Conservation (phyloP, 2,329 filamentous ascomycete species). For the Phaeosphaeria sp. region DNA sequence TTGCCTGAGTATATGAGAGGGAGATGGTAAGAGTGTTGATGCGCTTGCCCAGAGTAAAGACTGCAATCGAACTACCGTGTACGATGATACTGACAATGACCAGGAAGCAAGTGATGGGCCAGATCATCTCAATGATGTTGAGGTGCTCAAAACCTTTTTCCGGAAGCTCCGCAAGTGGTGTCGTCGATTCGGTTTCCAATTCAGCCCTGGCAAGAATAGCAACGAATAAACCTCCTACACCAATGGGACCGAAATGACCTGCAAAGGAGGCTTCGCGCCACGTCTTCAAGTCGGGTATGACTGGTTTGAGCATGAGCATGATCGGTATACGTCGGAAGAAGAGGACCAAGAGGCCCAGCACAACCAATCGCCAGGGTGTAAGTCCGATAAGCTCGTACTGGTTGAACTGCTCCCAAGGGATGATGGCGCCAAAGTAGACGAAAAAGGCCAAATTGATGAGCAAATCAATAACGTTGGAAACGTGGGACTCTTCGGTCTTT, state of each 20-base stretch:
- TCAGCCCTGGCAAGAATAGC: conserved; percentile 94
- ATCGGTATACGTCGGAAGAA: conserved; percentile 95
- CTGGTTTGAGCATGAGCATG: conserved; percentile 87
- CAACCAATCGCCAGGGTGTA: conserved; percentile 86
- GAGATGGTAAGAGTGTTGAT: conserved; percentile 97
- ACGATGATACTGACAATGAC: conserved; percentile 94
- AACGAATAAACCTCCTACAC: conserved; percentile 94
- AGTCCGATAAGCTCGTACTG: conserved; percentile 70
- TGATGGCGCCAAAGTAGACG: conserved; percentile 95
- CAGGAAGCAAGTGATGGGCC: conserved; percentile 94
- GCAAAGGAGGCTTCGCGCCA: conserved; percentile 98
- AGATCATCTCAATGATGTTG: conserved; percentile 82
- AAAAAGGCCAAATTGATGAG: conserved; percentile 97
- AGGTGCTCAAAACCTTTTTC: conserved; percentile 66
- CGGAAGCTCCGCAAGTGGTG: conserved; percentile 72
- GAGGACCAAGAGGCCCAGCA: conserved; percentile 91
- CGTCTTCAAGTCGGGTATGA: conserved; percentile 97
- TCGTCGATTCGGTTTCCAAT: conserved; percentile 75
- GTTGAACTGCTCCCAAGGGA: conserved; percentile 95
- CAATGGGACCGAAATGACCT: conserved; percentile 96
- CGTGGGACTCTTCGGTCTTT: conserved; percentile 97
- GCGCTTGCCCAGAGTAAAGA: conserved; percentile 95
- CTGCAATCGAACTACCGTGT: conserved; percentile 96
- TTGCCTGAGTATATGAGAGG: conserved; percentile 91
- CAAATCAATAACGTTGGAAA: conserved; percentile 98